These are phyloP conservation scores for Peniophora sp. DNA, from an alignment of 1,284 basidiomycete species.

Conservation along the genomic window DNA sequence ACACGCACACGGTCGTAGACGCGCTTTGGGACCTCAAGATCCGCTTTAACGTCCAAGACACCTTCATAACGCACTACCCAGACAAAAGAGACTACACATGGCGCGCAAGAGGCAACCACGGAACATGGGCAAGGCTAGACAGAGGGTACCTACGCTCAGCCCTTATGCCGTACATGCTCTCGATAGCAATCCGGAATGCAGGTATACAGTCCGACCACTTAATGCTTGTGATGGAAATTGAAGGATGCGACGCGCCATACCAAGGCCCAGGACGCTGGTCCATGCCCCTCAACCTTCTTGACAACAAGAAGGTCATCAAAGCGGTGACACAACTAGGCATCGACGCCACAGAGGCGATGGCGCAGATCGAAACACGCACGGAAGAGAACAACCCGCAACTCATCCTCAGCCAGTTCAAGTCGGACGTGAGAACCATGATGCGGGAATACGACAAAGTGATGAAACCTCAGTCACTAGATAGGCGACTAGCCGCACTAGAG, in stretches of 20 bases:
- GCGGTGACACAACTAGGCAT: background rate
- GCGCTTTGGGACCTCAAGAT: slow-evolving; percentile 15
- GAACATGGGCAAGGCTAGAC: no score
- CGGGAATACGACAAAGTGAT: background rate
- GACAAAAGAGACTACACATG: no score
- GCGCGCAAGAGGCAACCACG: no score
- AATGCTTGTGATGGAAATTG: no score
- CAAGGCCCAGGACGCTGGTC: no score
- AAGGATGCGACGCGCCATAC: no score
- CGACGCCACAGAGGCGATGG: background rate
- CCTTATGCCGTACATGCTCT: no score
- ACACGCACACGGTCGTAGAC: slow-evolving; percentile 8
- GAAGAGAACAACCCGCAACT: background rate
- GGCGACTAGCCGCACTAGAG: background rate
- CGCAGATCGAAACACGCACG: background rate
- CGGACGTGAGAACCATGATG: background rate
- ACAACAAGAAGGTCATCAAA: background rate
- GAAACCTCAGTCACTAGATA: background rate
- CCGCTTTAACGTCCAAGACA: slow-evolving; percentile 19
- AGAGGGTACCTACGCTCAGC: no score
- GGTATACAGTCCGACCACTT: no score
- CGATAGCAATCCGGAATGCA: no score
- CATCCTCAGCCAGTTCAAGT: background rate
- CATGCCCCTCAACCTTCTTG: background rate
- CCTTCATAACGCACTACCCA: slow-evolving; percentile 26